Evolutionary conservation across 805 yeast genomes (phyloP).

Genomic region (Tetrapisispora arboricola): DNA sequence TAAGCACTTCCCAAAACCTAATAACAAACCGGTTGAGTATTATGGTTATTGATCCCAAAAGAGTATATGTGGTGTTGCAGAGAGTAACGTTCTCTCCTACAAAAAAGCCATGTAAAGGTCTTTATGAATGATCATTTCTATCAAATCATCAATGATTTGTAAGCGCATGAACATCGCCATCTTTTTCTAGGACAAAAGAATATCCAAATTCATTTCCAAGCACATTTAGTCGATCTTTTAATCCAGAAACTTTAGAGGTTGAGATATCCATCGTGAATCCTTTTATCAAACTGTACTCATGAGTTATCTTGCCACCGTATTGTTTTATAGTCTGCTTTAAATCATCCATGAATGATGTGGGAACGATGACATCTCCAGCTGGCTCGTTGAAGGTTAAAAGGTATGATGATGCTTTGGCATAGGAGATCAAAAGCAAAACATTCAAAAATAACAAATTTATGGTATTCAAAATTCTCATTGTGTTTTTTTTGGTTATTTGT

Average conservation of each 20-base stretch:
- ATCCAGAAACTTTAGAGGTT: conserved; percentile 13
- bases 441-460: not conserved
- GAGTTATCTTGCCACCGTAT: conserved; percentile 37
- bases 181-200: conserved; percentile 19
- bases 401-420: conserved; percentile 9
- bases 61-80: too few species aligned
- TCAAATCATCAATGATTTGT: conserved; percentile 2
- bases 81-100: too few species aligned
- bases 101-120: too few species aligned
- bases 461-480: not conserved
- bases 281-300: conserved; percentile 36
- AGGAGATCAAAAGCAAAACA: not conserved
- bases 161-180: conserved; percentile 21
- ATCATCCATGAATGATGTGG: conserved; percentile 11
- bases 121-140: too few species aligned
- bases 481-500: not conserved
- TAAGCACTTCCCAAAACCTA: too few species aligned
- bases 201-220: conserved; percentile 14
- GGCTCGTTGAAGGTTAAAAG: conserved; percentile 13
- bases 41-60: too few species aligned
- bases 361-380: conserved; percentile 5
- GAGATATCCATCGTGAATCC: conserved; percentile 40
- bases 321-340: conserved; percentile 29
- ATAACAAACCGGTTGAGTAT: too few species aligned
- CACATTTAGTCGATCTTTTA: conserved; percentile 11